Evolutionary conservation across 163 green algal species (phyloP), one percentile per base, ranked within the genome.

Genomic region (Smithsoniella earleae): DNA sequence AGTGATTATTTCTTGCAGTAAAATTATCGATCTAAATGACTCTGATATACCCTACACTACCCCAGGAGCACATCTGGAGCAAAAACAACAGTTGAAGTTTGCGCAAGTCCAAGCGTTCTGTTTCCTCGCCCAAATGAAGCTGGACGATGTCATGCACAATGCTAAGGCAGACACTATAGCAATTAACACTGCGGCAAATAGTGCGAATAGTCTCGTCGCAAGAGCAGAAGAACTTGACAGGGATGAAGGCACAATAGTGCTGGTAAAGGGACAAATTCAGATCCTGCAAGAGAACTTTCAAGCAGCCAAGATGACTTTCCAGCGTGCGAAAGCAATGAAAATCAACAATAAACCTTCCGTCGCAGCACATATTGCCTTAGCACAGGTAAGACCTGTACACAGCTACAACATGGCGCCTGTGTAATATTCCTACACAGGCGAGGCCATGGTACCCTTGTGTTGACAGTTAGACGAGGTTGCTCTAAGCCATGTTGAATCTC

Each of bases 81-180:
- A 38, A 8, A 36, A 34, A 13, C n/a, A n/a, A 25, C 20, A 34
- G n/a, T 25, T 43, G 58, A 30, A 13, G 6, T 34, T 30, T 69
- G 58, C 58, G 25, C 58, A 69, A 34, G 25, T 69, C 5, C 58
- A 69, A 38, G 34, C 58, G 25, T n/a, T 22, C 8, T 69, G 58
- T 31, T 69, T 69, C 58, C 38, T 30, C 22, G 58, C 34, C 27
- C 58, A 69, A 34, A 69, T 69, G 58, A 69, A 69, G 58, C 58
- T 69, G 20, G 58, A 69, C 34, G 58, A 69, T n/a, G 31, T 25
- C 4, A 33, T 34, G 4, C 22, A 33, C 20, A 36, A 33, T 31
- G 58, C 22, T n/a, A 69, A 36, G 27, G 30, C 27, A 45, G 58
- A 69, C 43, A 5, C 58, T 40, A 34, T 69, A 33, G 22, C 6